Evolutionary conservation across 805 yeast genomes (phyloP).

Genomic region (Sugiyamaella americana): DNA sequence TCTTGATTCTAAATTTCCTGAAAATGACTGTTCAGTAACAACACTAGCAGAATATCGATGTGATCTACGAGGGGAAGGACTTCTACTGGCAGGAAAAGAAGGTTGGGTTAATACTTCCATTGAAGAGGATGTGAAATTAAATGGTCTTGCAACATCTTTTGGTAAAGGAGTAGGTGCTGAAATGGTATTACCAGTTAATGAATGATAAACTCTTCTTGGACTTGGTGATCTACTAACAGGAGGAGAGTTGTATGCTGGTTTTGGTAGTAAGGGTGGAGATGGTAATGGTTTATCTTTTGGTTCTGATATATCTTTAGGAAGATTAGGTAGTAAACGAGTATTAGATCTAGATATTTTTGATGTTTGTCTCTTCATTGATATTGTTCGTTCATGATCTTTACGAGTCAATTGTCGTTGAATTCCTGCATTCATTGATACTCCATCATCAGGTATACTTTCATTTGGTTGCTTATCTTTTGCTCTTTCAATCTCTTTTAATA

Average conservation of each 20-base stretch:
- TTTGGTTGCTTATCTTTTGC: neutral
- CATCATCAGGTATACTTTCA: neutral
- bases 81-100: neutral
- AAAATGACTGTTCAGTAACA: neutral
- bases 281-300: neutral
- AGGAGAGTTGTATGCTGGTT: neutral
- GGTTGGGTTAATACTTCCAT: neutral
- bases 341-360: conserved; percentile 5
- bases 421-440: neutral
- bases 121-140: neutral
- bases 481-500: conserved; percentile 6
- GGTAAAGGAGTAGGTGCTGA: neutral
- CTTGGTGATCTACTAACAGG: neutral
- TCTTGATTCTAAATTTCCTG: conserved; percentile 3
- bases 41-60: conserved; percentile 6
- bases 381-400: conserved; percentile 21
- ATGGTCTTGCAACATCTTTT: neutral
- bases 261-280: neutral
- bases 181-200: neutral
- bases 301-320: neutral
- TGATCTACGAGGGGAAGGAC: conserved; percentile 6
- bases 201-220: neutral
- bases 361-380: conserved; percentile 16
- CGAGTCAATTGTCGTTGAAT: conserved; percentile 18
- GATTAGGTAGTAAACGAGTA: neutral